Base-by-base conservation (phyloP, 2,329 filamentous ascomycete species). In the Fusarium redolens region DNA sequence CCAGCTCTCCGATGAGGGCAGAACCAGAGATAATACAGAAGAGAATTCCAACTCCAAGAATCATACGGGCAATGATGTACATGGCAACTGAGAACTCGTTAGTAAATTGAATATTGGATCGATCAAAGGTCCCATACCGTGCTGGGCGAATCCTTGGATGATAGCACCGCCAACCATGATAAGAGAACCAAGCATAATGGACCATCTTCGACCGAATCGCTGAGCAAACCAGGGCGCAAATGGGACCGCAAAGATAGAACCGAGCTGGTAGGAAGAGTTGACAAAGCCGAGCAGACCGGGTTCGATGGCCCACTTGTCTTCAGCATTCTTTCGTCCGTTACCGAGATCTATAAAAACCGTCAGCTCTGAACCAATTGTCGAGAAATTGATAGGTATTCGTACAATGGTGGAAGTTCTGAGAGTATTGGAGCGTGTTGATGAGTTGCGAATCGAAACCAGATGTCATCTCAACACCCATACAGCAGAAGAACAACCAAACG, bases 11-110 rank as follows among this genome's bases (percentile, higher is more conserved):
- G 33, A 91, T 88, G 55, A 91, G 80, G 38, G 86, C 84, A 2
- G 89, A 87, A 8, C 87, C 89, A 4, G 87, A 86, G 38, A 90
- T 86, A 68, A 90, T 90, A 66, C 85, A 87, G 71, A 88, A 89
- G 0, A 87, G 86, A 52, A 91, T 88, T n/a, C 89, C 89, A 30
- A 88, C 86, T 20, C 89, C 89, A n/a, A 91, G 85, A 31, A 91
- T 81, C 65, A 89, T 84, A 61, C 89, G 87, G 17, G 89, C 84
- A 25, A 90, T 80, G 69, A 91, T 87, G 74, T 90, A 91, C 89
- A 90, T 91, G 41, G 79, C 86, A 35, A 84, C 85, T 87, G 14
- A 8, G 7, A 45, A 14, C 5, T 22, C 2, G 13, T 71, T 7
- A 68, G 48, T 35, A 15, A 8, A 22, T 30, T 3, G 4, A 11